Conservation (phyloP, 805 yeast genomes). For the Zygotorulaspora sp. region DNA sequence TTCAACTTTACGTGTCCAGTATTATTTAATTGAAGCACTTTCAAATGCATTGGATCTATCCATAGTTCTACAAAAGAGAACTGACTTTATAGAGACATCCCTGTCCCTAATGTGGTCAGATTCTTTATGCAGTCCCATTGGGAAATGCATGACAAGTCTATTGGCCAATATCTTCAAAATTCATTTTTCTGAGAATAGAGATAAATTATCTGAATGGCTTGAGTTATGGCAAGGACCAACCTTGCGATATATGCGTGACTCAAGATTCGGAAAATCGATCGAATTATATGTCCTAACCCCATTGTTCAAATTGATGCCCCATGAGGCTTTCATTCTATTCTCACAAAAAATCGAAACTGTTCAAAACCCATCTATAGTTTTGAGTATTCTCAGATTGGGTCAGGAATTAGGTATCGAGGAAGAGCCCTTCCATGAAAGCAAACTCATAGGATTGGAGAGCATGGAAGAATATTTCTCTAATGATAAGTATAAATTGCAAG, state of each 20-base stretch:
- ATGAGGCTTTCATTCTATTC: conserved; percentile 40
- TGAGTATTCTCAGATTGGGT: conserved; percentile 59
- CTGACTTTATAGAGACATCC: conserved; percentile 46
- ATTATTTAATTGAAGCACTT: conserved; percentile 55
- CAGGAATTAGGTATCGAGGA: conserved; percentile 52
- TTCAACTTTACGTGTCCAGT: conserved; percentile 53
- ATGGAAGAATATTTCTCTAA: conserved; percentile 44
- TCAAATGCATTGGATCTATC: conserved; percentile 44
- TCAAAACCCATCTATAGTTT: conserved; percentile 37
- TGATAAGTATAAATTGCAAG: conserved; percentile 44
- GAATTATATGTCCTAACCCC: conserved; percentile 59
- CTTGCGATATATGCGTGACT: conserved; percentile 34
- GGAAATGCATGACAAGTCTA: conserved; percentile 49
- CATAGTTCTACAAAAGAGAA: conserved; percentile 40
- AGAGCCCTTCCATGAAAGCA: conserved; percentile 44
- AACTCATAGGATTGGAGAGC: conserved; percentile 34
- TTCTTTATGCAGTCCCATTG: conserved; percentile 61
- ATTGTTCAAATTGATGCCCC: conserved; percentile 49
- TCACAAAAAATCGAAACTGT: conserved; percentile 11
- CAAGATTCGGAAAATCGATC: conserved; percentile 42
- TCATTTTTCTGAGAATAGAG: conserved; percentile 20
- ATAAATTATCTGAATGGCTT: conserved; percentile 40
- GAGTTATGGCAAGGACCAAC: conserved; percentile 46
- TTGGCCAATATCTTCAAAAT: conserved; percentile 36
- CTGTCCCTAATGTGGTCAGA: conserved; percentile 47